Base-by-base conservation (phyloP, 2,329 filamentous ascomycete genomes). In the Incumbomyces delicatus region DNA sequence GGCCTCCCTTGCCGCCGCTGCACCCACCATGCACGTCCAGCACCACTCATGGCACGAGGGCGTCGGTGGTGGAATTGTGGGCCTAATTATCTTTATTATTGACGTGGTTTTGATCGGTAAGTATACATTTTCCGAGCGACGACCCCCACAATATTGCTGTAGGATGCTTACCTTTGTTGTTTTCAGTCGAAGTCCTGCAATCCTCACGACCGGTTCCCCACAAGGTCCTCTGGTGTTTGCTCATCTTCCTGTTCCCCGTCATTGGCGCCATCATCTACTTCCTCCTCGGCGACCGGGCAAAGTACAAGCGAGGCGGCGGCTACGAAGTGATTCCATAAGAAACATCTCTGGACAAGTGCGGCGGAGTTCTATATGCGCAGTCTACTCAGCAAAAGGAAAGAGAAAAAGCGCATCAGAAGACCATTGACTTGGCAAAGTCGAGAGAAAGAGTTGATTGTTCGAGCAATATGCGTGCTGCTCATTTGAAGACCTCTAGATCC, bases 201-300 rank as follows among this genome's bases (percentile, higher is more conserved):
- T 53, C 51, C 12, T 49, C 41, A 18, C 49, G 51, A 6, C 51
- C 51, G 30, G 42, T 43, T 10, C 11, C 31, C 16, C 49, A 53
- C 49, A 53, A 53, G 29, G 17, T 53, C 2, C 39, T 44, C 2
- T 53, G 51, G 51, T 41, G 46, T 38, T 31, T 53, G 6, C 37
- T 53, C 16, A 46, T 51, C 40, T 46, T 53, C 49, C 40, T 53
- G 12, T 53, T 53, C 49, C 51, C 51, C 11, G 49, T 53, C 31
- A 17, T 50, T n/a, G 51, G 51, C 16, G 51, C 51, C 34, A 42
- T 53, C 32, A 44, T 53, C 44, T 53, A 53, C 49, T 51, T 44
- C 33, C 46, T 53, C 38, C 51, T 53, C 43, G 51, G 49, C n/a
- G 51, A 53, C 33, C 51, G 51, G 32, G 51, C 35, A 16, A 36